These are phyloP conservation scores for Lentinula aciculospora DNA, from an alignment of 768 basidiomycete species.

Conservation along the genomic window DNA sequence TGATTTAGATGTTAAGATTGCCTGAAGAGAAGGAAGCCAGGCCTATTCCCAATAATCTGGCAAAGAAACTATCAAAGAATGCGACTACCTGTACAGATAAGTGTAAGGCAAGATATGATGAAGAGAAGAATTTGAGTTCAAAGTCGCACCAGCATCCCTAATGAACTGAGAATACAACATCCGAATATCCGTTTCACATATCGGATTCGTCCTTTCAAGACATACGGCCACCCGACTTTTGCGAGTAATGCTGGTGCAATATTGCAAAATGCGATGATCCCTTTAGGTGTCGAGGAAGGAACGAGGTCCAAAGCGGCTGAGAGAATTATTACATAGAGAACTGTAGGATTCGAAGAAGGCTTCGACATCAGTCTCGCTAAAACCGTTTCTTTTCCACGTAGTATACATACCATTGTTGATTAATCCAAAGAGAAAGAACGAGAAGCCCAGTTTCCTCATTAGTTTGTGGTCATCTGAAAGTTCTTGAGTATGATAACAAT, in stretches of 20 bases:
- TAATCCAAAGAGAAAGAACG: conserved; percentile 89
- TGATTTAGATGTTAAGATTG: conserved; percentile 15
- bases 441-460: conserved; percentile 38
- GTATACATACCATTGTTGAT: conserved; percentile 75
- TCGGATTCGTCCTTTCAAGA: conserved; percentile 80
- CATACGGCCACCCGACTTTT: conserved; percentile 89
- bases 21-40: conserved; percentile 87
- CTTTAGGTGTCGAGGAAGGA: conserved; percentile 87
- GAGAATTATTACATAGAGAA: conserved; percentile 93
- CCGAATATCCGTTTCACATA: conserved; percentile 71
- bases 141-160: conserved; percentile 80
- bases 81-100: conserved; percentile 65
- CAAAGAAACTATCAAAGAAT: conserved; percentile 53
- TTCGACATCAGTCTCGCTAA: background rate
- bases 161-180: conserved; percentile 69
- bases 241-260: conserved; percentile 84
- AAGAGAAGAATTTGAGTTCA: background rate
- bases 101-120: background rate
- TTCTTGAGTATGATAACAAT: background rate
- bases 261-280: conserved; percentile 93
- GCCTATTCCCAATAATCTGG: conserved; percentile 75
- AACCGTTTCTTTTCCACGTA: conserved; percentile 3
- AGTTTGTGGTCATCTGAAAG: conserved; percentile 21
- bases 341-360: conserved; percentile 30
- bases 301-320: conserved; percentile 95